These are phyloP conservation scores for Umbelopsis sp. DNA, from an alignment of 371 early-diverging fungal genomes.

Conservation along the genomic window DNA sequence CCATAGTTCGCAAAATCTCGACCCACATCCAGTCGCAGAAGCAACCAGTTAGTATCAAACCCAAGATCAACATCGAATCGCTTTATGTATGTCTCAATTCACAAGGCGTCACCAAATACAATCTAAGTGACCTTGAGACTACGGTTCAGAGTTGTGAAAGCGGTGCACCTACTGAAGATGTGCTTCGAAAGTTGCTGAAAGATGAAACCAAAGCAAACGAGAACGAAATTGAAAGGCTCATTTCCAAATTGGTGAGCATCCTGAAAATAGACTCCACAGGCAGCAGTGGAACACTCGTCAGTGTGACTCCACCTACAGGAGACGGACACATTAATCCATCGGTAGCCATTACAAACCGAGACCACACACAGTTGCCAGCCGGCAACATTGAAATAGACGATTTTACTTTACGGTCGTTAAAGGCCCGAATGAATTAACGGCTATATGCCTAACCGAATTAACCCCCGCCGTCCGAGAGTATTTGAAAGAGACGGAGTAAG, in stretches of 20 bases:
- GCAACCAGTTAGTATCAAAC: conserved; percentile 23
- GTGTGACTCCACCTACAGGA: conserved; percentile 1
- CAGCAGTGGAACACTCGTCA: conserved; percentile 22
- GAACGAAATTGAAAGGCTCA: conserved; percentile 3
- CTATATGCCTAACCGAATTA: conserved; percentile 54
- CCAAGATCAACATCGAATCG: conserved; percentile 22
- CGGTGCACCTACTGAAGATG: conserved; percentile 20
- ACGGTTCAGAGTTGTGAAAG: conserved; percentile 23
- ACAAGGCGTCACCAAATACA: conserved; percentile 32
- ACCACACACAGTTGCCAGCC: conserved; percentile 36
- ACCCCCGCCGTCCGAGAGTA: background rate
- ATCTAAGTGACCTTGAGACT: conserved; percentile 12
- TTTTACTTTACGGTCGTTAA: conserved; percentile 46
- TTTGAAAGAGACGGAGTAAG: too few species aligned
- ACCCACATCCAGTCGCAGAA: conserved; percentile 74
- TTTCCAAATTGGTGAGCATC: conserved; percentile 1
- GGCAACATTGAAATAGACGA: conserved; percentile 51
- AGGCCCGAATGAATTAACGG: conserved; percentile 56
- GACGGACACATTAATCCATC: background rate
- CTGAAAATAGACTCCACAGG: conserved; percentile 1
- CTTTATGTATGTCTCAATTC: conserved; percentile 35
- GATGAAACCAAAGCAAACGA: conserved; percentile 22
- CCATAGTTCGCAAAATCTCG: conserved; percentile 62
- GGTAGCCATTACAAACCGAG: conserved; percentile 22
- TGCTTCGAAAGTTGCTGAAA: conserved; percentile 12